Percentiles rank a stretch among this genome's conserved stretches.
phyloP scores from a whole-genome alignment of 2,329 filamentous ascomycete genomes.

The Moelleriella libera region DNA sequence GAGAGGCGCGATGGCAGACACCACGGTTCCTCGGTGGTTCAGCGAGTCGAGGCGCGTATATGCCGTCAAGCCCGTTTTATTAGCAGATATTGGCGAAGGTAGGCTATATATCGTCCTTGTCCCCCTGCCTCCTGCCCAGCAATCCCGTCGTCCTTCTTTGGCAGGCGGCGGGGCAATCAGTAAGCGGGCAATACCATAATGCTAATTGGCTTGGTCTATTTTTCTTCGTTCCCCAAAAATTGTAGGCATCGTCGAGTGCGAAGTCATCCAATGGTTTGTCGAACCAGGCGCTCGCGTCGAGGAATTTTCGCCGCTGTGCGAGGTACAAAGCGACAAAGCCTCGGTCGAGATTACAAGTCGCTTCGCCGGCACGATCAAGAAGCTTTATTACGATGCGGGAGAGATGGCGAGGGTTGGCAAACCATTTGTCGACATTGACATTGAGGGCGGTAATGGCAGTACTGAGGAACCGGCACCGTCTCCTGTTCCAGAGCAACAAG shows the following conservation, averaged over 20 bases:
- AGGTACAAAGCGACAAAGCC: constrained; percentile 97
- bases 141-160: too few species aligned
- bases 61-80: constrained; percentile 62
- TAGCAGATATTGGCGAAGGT: constrained; percentile 84
- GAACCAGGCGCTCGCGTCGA: constrained; percentile 90
- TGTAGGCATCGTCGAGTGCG: constrained; percentile 88
- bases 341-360: constrained; percentile 84
- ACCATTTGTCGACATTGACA: constrained; percentile 89
- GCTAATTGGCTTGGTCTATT: neutral
- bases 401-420: constrained; percentile 95
- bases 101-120: neutral
- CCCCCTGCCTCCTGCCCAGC: too few species aligned
- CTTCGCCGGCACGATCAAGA: constrained; percentile 91
- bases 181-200: too few species aligned
- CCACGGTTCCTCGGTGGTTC: constrained; percentile 26
- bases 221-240: constrained; percentile 3
- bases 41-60: constrained; percentile 33
- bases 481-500: too few species aligned
- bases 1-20: constrained; percentile 9
- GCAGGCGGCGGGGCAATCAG: too few species aligned
- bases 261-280: constrained; percentile 99
- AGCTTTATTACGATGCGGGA: constrained; percentile 85
- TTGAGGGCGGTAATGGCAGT: constrained; percentile 48
- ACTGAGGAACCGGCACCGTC: too few species aligned
- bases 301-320: constrained; percentile 94